Conservation (phyloP, 805 yeast species). For the Metschnikowia borealis region DNA sequence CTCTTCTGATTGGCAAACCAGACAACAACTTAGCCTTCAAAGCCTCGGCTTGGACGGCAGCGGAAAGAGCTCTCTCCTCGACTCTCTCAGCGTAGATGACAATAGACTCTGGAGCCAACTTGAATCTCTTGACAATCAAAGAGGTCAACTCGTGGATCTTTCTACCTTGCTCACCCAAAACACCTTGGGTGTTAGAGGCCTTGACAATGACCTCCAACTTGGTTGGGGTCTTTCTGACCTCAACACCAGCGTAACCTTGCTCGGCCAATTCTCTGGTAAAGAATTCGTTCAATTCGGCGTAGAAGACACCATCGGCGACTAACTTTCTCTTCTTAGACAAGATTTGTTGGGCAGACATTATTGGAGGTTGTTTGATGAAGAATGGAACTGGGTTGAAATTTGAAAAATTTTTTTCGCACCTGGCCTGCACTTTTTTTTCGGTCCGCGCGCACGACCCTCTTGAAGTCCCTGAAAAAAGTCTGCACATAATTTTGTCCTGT, state of each 20-base stretch:
- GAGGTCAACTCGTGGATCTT: constrained; percentile 98
- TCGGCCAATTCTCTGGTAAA: constrained; percentile 99
- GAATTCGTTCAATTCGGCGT: constrained; percentile 99
- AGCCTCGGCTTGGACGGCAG: constrained; percentile 99
- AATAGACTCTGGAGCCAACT: constrained; percentile 87
- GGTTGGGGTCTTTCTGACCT: constrained; percentile 97
- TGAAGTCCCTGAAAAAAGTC: neutral
- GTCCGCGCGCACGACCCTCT: constrained; percentile 5
- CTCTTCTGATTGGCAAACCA: constrained; percentile 99
- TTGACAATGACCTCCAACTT: constrained; percentile 98
- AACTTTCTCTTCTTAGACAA: constrained; percentile 96
- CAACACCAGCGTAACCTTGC: constrained; percentile 99
- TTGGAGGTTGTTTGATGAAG: constrained; percentile 9
- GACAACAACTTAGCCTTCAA: constrained; percentile 95
- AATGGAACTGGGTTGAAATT: neutral
- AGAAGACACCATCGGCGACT: constrained; percentile 99
- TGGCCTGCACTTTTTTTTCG: constrained; percentile 3
- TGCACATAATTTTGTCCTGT: neutral
- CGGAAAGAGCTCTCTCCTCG: constrained; percentile 98
- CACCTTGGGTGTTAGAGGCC: constrained; percentile 98
- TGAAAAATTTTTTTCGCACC: constrained; percentile 7
- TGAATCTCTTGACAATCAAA: constrained; percentile 98
- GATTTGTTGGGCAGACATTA: constrained; percentile 43
- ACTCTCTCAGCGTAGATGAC: constrained; percentile 98
- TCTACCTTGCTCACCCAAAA: constrained; percentile 99